Evolutionary conservation across 2,329 filamentous ascomycete genomes (phyloP).

Genomic region (Curvularia verruculosa): DNA sequence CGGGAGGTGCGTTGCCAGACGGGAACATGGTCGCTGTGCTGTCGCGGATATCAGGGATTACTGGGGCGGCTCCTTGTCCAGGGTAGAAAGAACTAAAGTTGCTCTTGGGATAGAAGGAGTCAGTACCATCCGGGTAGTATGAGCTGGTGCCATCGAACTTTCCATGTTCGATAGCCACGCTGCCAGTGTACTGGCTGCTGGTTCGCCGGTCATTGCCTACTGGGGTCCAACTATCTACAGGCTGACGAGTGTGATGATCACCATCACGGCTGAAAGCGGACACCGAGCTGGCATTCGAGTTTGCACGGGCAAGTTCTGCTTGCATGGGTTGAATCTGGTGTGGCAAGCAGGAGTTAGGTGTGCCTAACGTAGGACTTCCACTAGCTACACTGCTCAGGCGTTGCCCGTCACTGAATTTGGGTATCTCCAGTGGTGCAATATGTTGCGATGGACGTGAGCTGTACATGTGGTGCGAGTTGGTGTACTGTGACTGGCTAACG

Average conservation of each 20-base stretch:
- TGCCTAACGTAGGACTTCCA: constrained; percentile 71
- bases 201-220: constrained; percentile 44
- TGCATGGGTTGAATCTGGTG: constrained; percentile 44
- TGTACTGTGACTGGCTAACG: constrained; percentile 51
- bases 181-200: constrained; percentile 55
- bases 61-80: constrained; percentile 54
- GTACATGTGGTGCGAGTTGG: constrained; percentile 59
- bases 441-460: constrained; percentile 70
- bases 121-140: constrained; percentile 44
- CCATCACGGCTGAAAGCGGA: constrained; percentile 41
- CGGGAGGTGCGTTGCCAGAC: constrained; percentile 25
- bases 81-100: constrained; percentile 60
- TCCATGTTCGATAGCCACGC: constrained; percentile 50
- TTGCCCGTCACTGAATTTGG: constrained; percentile 59
- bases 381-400: constrained; percentile 70
- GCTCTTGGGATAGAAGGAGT: constrained; percentile 54
- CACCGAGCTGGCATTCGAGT: constrained; percentile 44
- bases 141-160: constrained; percentile 62
- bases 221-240: constrained; percentile 48
- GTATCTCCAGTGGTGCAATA: constrained; percentile 67
- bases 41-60: constrained; percentile 67
- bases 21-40: constrained; percentile 54
- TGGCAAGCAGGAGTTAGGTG: constrained; percentile 56
- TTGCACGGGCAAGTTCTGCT: constrained; percentile 47
- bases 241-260: constrained; percentile 39